These are phyloP conservation scores for Dryadomyces sulphureus DNA, from an alignment of 2,329 filamentous ascomycete genomes.

Conservation along the genomic window DNA sequence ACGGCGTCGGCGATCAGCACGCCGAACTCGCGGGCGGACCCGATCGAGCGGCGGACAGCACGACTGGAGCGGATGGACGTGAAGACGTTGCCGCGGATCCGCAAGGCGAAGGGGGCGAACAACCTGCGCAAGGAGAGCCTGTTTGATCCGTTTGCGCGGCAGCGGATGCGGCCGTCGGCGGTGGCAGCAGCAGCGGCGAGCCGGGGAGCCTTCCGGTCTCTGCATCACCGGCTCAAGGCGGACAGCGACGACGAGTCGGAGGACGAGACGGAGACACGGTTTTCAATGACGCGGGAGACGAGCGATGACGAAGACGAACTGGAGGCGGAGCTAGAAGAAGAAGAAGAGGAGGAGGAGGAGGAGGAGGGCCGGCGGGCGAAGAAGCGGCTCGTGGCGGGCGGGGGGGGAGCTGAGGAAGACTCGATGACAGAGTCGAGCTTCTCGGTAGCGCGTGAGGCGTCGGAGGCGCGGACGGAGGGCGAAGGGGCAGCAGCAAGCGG, in stretches of 20 bases:
- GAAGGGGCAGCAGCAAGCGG: background rate
- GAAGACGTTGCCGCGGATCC: conserved; percentile 56
- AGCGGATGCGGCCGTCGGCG: conserved; percentile 30
- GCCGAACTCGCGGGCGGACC: conserved; percentile 47
- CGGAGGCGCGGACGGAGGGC: background rate
- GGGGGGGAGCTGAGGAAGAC: conserved; percentile 42
- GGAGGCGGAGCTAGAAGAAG: background rate
- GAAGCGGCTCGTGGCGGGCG: conserved; percentile 36
- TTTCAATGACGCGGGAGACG: conserved; percentile 56
- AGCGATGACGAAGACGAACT: conserved; percentile 19
- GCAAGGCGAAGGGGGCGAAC: conserved; percentile 46
- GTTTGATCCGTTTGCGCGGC: conserved; percentile 50
- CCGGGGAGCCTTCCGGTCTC: conserved; percentile 54
- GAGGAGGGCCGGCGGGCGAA: conserved; percentile 38
- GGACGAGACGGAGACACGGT: conserved; percentile 52
- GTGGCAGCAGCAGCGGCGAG: conserved; percentile 8
- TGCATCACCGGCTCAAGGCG: conserved; percentile 67
- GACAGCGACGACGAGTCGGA: conserved; percentile 79
- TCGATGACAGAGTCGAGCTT: conserved; percentile 62
- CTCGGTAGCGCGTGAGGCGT: conserved; percentile 16
- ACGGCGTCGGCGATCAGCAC: conserved; percentile 41
- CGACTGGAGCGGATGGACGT: conserved; percentile 44
- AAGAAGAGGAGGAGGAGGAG: conserved; percentile 30
- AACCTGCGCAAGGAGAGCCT: conserved; percentile 44
- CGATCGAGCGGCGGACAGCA: conserved; percentile 43